Conservation (phyloP, 805 yeast species). For the Starmerella roubikii region DNA sequence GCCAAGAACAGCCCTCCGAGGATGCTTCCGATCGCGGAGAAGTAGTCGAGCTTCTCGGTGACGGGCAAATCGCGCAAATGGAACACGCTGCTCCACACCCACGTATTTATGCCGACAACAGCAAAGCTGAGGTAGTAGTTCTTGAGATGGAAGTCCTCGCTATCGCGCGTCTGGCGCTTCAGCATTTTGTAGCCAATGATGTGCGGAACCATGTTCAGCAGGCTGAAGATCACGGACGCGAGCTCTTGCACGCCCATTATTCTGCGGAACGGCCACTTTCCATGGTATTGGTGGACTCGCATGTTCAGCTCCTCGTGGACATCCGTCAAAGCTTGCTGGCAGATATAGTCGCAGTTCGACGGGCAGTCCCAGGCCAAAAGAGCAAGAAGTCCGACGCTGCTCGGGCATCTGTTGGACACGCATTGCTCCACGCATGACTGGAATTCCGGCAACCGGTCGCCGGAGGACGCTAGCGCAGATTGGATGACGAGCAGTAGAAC, state of each 20-base stretch:
- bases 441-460: slow-evolving; percentile 39
- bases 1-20: slow-evolving; percentile 65
- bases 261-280: slow-evolving; percentile 91
- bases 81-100: slow-evolving; percentile 76
- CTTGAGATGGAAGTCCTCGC: slow-evolving; percentile 19
- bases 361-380: slow-evolving; percentile 60
- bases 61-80: slow-evolving; percentile 70
- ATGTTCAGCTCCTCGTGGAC: slow-evolving; percentile 35
- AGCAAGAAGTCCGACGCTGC: slow-evolving; percentile 27
- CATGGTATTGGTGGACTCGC: slow-evolving; percentile 75
- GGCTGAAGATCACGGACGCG: slow-evolving; percentile 66
- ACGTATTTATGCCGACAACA: slow-evolving; percentile 63
- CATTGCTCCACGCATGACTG: slow-evolving; percentile 31
- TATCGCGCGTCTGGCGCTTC: slow-evolving; percentile 15
- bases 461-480: slow-evolving; percentile 31
- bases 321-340: slow-evolving; percentile 64
- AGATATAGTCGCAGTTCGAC: slow-evolving; percentile 81
- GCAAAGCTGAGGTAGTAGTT: slow-evolving; percentile 37
- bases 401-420: slow-evolving; percentile 29
- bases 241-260: slow-evolving; percentile 74
- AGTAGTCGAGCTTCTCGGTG: slow-evolving; percentile 82
- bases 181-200: slow-evolving; percentile 32
- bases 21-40: slow-evolving; percentile 84
- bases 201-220: slow-evolving; percentile 57
- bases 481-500: not conserved